Evolutionary conservation across 352 stramenopile genomes (phyloP), one percentile per base, ranked within the genome.

Genomic region (Globisporangium radiosum): DNA sequence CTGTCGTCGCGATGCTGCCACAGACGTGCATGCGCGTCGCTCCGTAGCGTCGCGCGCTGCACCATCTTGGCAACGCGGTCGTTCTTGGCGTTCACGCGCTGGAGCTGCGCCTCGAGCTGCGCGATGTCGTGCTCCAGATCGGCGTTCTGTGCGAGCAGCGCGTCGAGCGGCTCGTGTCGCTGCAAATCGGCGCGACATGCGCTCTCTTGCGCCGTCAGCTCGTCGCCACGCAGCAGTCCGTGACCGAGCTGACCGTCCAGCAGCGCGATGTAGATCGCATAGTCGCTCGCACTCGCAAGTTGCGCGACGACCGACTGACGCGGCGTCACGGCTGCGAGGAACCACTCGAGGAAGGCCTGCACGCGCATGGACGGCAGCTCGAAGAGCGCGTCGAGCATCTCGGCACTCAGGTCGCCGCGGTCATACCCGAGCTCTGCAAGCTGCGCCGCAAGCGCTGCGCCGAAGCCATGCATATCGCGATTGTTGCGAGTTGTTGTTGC

Each of bases 331-430:
- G 58, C 58, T 57, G 66, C 51, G 44, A 75, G 13, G 40, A 80
- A 75, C 72, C 72, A 80, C 48, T 75, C 69, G 39, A 80, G 63
- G 59, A 77, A 77, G 50, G 66, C 72, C 64, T 77, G 72, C 14
- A 80, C 54, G 33, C 72, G 72, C 56, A 77, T 48, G 2, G 72
- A 80, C 19, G 72, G 72, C 7, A 80, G 55, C 37, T 61, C 69
- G 25, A 77, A 77, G 7, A 80, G 64, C 52, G 57, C 61, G 53
- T 75, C 72, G 33, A 77, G 70, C 51, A 60, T 58, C 38, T 79
- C 71, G 6, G 61, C 47, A 17, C 60, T 64, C 11, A 79, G 54
- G 14, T 70, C 60, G 9, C 60, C 62, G 43, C 64, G 65, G 40
- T 76, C 71, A 56, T 71, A 79, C 13, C 71, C 71, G 10, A 79